Evolutionary conservation across 768 basidiomycete genomes (phyloP), one percentile per base, ranked within the genome.

Genomic region (Lyophyllum decastes): DNA sequence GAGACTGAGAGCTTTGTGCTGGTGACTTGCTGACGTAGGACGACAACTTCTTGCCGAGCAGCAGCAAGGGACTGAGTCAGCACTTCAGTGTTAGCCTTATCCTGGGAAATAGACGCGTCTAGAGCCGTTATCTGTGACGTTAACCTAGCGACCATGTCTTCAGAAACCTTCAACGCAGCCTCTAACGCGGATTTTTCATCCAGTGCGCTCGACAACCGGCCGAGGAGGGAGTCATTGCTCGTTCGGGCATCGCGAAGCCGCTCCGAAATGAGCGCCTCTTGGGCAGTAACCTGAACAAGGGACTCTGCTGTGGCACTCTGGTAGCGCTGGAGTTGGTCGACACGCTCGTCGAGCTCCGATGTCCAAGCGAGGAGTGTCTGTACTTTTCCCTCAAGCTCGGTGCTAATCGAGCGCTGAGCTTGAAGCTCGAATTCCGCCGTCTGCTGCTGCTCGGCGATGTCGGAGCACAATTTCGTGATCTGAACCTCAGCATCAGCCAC

Each of bases 401-500:
- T n/a, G 25, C 27, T 40, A 4, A 19, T 47, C 26, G 27, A 43
- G 24, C 26, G 38, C 19, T 55, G 57, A 27, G 57, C 34, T 34
- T 55, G 49, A 22, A 55, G 21, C 49, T 61, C 38, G 24, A 30
- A 14, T 1, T 55, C 60, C 16, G 49, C 12, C 22, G n/a, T 38
- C 22, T 21, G 26, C 30, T 19, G 44, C 26, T 52, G 44, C 27
- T 52, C 19, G 12, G 10, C 50, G 12, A 45, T 16, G 9, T 59
- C 57, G 14, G 33, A 47, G 46, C 54, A 22, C 35, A 52, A 27
- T 17, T 41, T 49, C 41, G 52, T 22, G 27, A 46, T 26, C 16
- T 60, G 54, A n/a, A 10, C 34, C 22, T 59, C 55, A 26, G 55
- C 40, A 4, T 58, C 54, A n/a, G 52, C 54, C 33, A 66, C 55